Evolutionary conservation across 2,329 filamentous ascomycete species (phyloP).

Genomic region (Alternaria metachromatica): DNA sequence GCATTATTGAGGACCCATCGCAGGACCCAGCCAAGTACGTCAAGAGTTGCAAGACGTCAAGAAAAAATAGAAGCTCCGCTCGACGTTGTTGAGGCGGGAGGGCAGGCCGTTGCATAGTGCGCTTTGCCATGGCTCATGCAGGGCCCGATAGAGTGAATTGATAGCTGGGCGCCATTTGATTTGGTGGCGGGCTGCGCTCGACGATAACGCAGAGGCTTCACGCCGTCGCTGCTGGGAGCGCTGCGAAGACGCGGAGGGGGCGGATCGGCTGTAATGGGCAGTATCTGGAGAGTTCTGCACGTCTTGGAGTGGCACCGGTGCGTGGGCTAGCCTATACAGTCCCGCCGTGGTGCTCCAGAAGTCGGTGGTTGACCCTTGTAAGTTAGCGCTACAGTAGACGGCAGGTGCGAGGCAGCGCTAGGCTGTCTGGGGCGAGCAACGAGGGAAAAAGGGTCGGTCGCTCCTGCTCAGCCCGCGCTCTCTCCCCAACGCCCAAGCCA

Average conservation of each 20-base stretch:
- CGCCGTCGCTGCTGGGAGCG: background rate
- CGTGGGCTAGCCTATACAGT: slow-evolving; percentile 14
- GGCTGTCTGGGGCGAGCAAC: slow-evolving; percentile 15
- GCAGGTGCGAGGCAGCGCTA: slow-evolving; percentile 18
- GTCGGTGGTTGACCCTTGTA: slow-evolving; percentile 10
- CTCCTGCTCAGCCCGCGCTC: slow-evolving; percentile 18
- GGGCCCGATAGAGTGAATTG: slow-evolving; percentile 14
- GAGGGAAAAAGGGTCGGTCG: slow-evolving; percentile 22
- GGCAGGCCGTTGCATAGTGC: slow-evolving; percentile 16
- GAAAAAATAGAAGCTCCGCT: background rate
- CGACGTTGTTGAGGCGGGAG: slow-evolving; percentile 13
- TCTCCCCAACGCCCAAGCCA: slow-evolving; percentile 21
- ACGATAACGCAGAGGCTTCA: slow-evolving; percentile 9
- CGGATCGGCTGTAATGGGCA: background rate
- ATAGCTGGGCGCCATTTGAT: slow-evolving; percentile 27
- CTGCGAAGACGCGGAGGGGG: background rate
- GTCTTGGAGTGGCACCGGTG: slow-evolving; percentile 5
- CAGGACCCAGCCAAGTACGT: background rate
- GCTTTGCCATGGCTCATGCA: slow-evolving; percentile 27
- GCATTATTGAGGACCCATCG: background rate
- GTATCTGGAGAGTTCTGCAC: background rate
- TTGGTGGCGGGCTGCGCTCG: slow-evolving; percentile 13
- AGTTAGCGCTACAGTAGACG: slow-evolving; percentile 9
- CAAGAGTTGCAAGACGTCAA: slow-evolving; percentile 4
- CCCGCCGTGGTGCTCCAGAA: slow-evolving; percentile 13